Conservation (phyloP, 805 yeast species). For the Suhomyces sp. region DNA sequence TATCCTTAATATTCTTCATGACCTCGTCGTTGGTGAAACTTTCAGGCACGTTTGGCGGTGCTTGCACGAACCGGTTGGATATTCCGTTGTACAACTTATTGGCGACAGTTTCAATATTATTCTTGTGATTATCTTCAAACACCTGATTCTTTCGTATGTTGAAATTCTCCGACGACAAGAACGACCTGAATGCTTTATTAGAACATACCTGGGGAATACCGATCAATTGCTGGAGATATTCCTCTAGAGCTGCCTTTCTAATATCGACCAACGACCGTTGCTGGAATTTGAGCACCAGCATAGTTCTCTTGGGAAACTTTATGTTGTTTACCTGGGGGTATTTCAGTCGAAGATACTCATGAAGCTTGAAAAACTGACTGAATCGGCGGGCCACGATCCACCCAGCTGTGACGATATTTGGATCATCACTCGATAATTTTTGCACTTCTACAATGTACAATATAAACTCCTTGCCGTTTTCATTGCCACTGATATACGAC, state of each 20-base stretch:
- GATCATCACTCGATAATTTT: constrained; percentile 40
- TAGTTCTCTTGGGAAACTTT: constrained; percentile 58
- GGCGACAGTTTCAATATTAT: constrained; percentile 29
- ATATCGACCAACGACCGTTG: constrained; percentile 60
- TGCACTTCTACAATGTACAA: constrained; percentile 77
- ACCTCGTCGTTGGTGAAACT: constrained; percentile 13
- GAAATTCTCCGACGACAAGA: constrained; percentile 71
- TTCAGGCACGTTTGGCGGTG: constrained; percentile 1
- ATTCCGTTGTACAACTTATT: constrained; percentile 33
- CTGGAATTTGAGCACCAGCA: constrained; percentile 68
- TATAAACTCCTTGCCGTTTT: constrained; percentile 57
- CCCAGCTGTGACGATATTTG: constrained; percentile 54
- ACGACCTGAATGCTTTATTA: constrained; percentile 67
- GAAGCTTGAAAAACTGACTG: constrained; percentile 74
- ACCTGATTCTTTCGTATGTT: constrained; percentile 29
- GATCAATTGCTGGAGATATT: constrained; percentile 57
- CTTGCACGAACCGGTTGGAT: constrained; percentile 13
- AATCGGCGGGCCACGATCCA: constrained; percentile 93
- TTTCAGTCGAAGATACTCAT: constrained; percentile 55
- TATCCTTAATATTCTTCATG: constrained; percentile 38
- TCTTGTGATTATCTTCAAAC: constrained; percentile 20
- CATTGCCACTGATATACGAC: constrained; percentile 54
- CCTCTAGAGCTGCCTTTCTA: constrained; percentile 59
- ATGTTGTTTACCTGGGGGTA: constrained; percentile 51
- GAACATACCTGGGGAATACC: constrained; percentile 68